These are phyloP conservation scores for Mycothermus thermophilus DNA, from an alignment of 495 filamentous ascomycete genomes.

Conservation along the genomic window DNA sequence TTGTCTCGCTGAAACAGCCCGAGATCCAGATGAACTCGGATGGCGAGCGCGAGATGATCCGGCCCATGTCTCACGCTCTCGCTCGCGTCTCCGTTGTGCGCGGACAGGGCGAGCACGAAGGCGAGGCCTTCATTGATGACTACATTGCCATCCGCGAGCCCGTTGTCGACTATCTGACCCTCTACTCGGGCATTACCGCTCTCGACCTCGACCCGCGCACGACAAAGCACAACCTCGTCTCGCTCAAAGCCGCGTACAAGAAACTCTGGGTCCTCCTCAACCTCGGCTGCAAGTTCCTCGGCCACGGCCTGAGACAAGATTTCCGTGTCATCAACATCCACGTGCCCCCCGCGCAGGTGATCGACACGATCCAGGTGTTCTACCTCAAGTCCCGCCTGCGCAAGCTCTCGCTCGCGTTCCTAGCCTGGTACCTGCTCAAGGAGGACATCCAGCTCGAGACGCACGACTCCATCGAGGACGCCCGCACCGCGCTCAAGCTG, in stretches of 20 bases:
- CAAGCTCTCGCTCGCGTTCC: conserved; percentile 72
- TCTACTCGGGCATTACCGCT: conserved; percentile 76
- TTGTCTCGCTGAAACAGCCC: conserved; percentile 76
- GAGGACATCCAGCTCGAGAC: conserved; percentile 81
- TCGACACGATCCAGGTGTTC: conserved; percentile 85
- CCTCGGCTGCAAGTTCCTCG: conserved; percentile 83
- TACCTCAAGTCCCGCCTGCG: conserved; percentile 54
- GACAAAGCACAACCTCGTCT: conserved; percentile 66
- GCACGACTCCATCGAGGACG: conserved; percentile 91
- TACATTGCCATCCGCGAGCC: conserved; percentile 83
- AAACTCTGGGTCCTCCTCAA: conserved; percentile 96
- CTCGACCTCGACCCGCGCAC: conserved; percentile 65
- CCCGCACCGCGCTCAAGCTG: conserved; percentile 72
- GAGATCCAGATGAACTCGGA: conserved; percentile 90
- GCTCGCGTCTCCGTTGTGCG: conserved; percentile 81
- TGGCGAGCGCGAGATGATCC: conserved; percentile 70
- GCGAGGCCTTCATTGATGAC: conserved; percentile 86
- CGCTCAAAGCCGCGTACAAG: conserved; percentile 87
- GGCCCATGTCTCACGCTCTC: conserved; percentile 70
- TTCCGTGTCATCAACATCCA: conserved; percentile 98
- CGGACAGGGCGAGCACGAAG: conserved; percentile 59
- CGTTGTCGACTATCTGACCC: conserved; percentile 91
- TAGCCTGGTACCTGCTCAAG: conserved; percentile 76
- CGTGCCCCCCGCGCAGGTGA: conserved; percentile 77
- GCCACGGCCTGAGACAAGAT: conserved; percentile 82